These are phyloP conservation scores for Kokia cookei DNA, from an alignment of 441 rosid genomes.

Conservation along the genomic window DNA sequence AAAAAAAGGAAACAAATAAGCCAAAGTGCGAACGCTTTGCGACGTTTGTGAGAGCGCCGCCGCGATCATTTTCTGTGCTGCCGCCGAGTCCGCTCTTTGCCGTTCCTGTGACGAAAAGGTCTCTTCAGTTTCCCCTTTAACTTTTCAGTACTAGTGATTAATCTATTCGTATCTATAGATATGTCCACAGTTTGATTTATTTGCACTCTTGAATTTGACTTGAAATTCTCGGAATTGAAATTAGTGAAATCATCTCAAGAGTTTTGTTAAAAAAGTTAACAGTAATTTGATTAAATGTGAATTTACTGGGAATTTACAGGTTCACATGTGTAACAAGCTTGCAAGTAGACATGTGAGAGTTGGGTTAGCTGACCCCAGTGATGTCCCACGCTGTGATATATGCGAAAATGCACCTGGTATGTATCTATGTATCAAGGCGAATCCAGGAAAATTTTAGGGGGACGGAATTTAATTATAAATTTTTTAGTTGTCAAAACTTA, in stretches of 20 bases:
- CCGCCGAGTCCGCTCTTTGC: constrained; percentile 90
- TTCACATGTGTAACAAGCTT: constrained; percentile 81
- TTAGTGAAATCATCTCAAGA: background rate
- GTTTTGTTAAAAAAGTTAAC: background rate
- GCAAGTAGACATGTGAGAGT: constrained; percentile 84
- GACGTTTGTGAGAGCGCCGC: constrained; percentile 84
- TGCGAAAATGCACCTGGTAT: constrained; percentile 89
- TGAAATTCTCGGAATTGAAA: background rate
- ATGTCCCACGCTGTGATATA: constrained; percentile 78
- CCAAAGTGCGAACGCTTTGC: constrained; percentile 68
- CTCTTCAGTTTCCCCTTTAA: background rate
- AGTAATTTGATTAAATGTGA: background rate
- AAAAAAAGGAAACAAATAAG: background rate
- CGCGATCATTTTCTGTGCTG: constrained; percentile 81
- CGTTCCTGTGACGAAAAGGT: constrained; percentile 71
- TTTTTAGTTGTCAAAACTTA: too few relatives aligned
- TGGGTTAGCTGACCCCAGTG: constrained; percentile 74
- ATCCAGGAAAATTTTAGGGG: too few relatives aligned
- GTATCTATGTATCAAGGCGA: background rate
- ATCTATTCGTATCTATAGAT: background rate
- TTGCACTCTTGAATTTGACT: background rate
- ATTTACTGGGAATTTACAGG: constrained; percentile 35
- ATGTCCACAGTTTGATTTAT: background rate
- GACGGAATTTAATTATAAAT: too few relatives aligned
- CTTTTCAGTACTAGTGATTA: background rate